These are phyloP conservation scores for Solanum neorickii DNA, from an alignment of 257 asterid species.

Conservation along the genomic window DNA sequence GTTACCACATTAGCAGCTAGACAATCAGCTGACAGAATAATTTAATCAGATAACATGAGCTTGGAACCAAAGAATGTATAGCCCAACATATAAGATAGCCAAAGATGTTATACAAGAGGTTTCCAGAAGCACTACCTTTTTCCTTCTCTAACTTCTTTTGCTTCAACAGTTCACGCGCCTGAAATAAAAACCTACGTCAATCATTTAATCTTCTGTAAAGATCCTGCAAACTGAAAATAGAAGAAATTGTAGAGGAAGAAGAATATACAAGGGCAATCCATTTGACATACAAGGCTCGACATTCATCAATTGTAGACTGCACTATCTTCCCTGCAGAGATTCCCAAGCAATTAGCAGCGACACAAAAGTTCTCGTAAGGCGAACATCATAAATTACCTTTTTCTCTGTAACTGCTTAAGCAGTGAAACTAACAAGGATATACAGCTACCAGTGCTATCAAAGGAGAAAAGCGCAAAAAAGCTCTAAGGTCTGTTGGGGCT, in stretches of 20 bases:
- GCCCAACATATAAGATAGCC: not conserved
- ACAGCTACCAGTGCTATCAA: not conserved
- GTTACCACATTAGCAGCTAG: conserved; percentile 21
- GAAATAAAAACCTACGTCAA: conserved; percentile 20
- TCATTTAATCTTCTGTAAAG: not conserved
- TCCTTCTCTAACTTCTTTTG: conserved; percentile 60
- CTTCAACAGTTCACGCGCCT: conserved; percentile 81
- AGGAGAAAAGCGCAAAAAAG: too few species aligned
- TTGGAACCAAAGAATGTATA: not conserved
- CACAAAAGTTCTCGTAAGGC: not conserved
- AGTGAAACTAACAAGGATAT: not conserved
- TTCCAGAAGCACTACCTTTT: conserved; percentile 41
- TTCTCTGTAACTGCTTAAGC: not conserved
- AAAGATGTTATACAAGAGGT: not conserved
- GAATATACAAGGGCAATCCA: conserved; percentile 69
- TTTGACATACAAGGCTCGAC: conserved; percentile 67
- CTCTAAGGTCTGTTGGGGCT: too few species aligned
- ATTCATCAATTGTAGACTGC: conserved; percentile 88
- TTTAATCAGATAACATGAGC: not conserved
- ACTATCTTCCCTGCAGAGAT: conserved; percentile 84
- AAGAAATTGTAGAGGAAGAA: not conserved
- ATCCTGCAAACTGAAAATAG: conserved; percentile 2
- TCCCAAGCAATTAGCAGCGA: conserved; percentile 7
- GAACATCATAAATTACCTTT: not conserved
- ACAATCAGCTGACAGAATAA: conserved; percentile 6